A percentile compares a stretch with the other conserved stretches of the same genome.
Evolutionary conservation across 495 filamentous ascomycete species (phyloP).

Genomic region (Pseudomonodictys pantanalensis): DNA sequence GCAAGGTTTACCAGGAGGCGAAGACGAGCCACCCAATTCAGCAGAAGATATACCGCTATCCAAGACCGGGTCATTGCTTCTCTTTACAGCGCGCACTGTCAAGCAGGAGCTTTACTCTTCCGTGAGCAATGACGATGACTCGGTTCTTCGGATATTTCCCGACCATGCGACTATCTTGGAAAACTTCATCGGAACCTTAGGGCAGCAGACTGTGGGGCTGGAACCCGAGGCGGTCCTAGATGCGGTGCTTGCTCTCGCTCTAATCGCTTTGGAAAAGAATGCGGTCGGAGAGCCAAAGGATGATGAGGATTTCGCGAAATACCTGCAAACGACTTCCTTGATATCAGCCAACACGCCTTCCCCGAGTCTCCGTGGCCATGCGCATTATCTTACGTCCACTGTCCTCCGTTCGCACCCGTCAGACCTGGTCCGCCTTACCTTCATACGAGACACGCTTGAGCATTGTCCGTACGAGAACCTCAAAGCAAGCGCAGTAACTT

Average conservation of each 20-base stretch:
- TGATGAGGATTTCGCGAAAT: slow-evolving; percentile 42
- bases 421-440: slow-evolving; percentile 63
- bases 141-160: slow-evolving; percentile 39
- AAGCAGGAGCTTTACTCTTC: slow-evolving; percentile 37
- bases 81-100: slow-evolving; percentile 42
- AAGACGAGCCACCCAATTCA: slow-evolving; percentile 43
- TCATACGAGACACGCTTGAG: slow-evolving; percentile 77
- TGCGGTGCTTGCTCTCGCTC: slow-evolving; percentile 46
- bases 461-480: slow-evolving; percentile 73
- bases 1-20: slow-evolving; percentile 42
- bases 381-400: slow-evolving; percentile 68
- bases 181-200: slow-evolving; percentile 36
- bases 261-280: slow-evolving; percentile 40
- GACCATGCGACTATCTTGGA: slow-evolving; percentile 41
- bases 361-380: slow-evolving; percentile 65
- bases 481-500: slow-evolving; percentile 76
- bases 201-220: slow-evolving; percentile 36
- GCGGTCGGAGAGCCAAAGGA: slow-evolving; percentile 39
- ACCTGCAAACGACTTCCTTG: slow-evolving; percentile 59
- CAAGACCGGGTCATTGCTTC: slow-evolving; percentile 51
- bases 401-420: slow-evolving; percentile 76
- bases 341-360: slow-evolving; percentile 66
- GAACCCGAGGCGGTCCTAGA: slow-evolving; percentile 47
- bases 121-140: neutral
- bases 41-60: slow-evolving; percentile 71